Base-by-base conservation (phyloP, 495 filamentous ascomycete species). In the Coniosporium apollinis region DNA sequence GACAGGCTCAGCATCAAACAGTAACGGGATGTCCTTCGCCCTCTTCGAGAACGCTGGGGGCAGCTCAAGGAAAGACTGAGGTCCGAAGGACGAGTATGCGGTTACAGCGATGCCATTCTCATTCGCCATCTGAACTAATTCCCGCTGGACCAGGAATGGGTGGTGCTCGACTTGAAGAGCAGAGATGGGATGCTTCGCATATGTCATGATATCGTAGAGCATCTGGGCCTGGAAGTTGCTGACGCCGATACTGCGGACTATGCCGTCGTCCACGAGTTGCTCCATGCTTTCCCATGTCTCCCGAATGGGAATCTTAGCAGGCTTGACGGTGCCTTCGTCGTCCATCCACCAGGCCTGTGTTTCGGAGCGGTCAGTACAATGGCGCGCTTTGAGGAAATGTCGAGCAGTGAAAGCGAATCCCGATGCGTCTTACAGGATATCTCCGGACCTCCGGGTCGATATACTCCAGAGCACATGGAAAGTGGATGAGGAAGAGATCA, bases 61-160 rank as follows among this genome's bases (percentile, higher is more conserved):
- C n/a, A 89, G 65, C 62, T 87, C 82, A 21, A 76, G 43, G 69
- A 89, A 93, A 42, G 67, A 74, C 47, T 73, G 64, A 5, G 84
- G 82, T 17, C 84, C 84, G 47, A 93, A 91, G 16, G 79, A 82
- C 10, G 77, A 83, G 65, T 89, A 93, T 18, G 76, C 84, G 4
- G 83, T 91, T 20, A 93, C 66, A 33, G 70, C 65, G 41, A 92
- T 77, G 39, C 72, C 75, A 56, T 89, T 62, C 22, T 56, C 50
- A 65, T 81, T 67, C 42, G 72, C 74, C 33, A 79, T n/a, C n/a
- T n/a, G n/a, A n/a, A n/a, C n/a, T n/a, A n/a, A n/a, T n/a, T n/a
- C n/a, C n/a, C n/a, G n/a, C n/a, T n/a, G n/a, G n/a, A n/a, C n/a
- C n/a, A 33, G 25, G 24, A 26, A 38, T 10, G 36, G 36, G 26